phyloP scores from a whole-genome alignment of 2,329 filamentous ascomycete genomes.

The Aspergillus thermomutatus region DNA sequence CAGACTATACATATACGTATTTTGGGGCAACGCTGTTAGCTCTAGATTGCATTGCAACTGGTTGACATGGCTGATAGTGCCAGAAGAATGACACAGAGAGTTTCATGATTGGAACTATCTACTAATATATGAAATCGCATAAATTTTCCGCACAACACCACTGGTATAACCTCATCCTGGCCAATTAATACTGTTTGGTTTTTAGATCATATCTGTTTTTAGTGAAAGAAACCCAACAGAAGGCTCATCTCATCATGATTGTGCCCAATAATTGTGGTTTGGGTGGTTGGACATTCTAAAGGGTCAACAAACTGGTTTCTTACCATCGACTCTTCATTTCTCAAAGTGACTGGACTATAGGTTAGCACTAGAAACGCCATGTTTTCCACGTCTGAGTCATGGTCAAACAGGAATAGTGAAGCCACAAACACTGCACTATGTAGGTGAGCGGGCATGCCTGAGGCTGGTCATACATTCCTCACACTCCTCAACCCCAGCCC shows the following conservation, averaged over 20 bases:
- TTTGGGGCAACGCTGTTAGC: not conserved
- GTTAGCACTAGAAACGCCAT: not conserved
- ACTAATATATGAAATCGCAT: not conserved
- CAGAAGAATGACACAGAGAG: not conserved
- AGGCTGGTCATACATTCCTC: not conserved
- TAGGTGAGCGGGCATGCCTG: not conserved
- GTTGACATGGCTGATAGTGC: no score
- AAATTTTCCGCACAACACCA: not conserved
- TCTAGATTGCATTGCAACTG: no score
- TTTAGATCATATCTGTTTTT: not conserved
- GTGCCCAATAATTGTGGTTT: not conserved
- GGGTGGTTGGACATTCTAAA: not conserved
- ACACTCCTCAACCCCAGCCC: not conserved
- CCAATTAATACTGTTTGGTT: not conserved
- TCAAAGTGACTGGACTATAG: not conserved
- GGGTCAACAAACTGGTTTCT: not conserved
- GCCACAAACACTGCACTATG: not conserved
- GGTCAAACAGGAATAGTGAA: not conserved
- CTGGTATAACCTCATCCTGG: not conserved
- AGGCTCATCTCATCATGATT: not conserved
- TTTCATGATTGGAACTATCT: no score
- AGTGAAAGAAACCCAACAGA: not conserved
- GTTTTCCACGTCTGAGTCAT: not conserved
- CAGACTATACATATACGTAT: not conserved
- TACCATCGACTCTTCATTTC: not conserved